These are phyloP conservation scores for Cladophialophora bantiana DNA, from an alignment of 2,329 filamentous ascomycete genomes.

Conservation along the genomic window DNA sequence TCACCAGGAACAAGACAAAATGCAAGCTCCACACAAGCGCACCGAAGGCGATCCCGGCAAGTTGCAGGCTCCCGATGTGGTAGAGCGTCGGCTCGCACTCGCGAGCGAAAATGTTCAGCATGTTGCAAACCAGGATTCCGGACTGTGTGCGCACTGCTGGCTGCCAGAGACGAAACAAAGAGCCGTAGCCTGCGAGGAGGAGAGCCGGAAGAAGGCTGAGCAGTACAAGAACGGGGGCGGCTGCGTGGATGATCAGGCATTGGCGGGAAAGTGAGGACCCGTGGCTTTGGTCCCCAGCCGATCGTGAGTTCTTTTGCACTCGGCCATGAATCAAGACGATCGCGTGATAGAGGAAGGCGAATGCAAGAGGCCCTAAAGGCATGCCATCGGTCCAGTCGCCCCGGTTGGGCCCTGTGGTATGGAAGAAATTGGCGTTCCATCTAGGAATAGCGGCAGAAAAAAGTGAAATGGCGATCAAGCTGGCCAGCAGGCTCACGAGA, in stretches of 20 bases:
- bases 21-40: conserved; percentile 41
- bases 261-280: conserved; percentile 8
- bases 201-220: conserved; percentile 40
- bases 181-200: conserved; percentile 42
- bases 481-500: conserved; percentile 35
- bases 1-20: conserved; percentile 31
- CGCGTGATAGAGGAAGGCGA: conserved; percentile 33
- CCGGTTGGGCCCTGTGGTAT: conserved; percentile 39
- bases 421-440: conserved; percentile 44
- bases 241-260: conserved; percentile 31
- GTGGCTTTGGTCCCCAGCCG: background rate
- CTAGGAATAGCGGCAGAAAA: conserved; percentile 42
- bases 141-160: conserved; percentile 35
- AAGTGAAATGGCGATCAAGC: conserved; percentile 41
- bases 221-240: conserved; percentile 32
- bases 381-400: conserved; percentile 46
- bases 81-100: conserved; percentile 45
- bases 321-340: conserved; percentile 24
- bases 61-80: conserved; percentile 42
- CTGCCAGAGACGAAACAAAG: conserved; percentile 44
- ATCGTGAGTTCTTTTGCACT: conserved; percentile 14
- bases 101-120: conserved; percentile 41
- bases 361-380: conserved; percentile 41
- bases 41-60: conserved; percentile 43
- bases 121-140: conserved; percentile 39